Evolutionary conservation across 352 stramenopile species (phyloP).

Genomic region (Globisporangium viniferum): DNA sequence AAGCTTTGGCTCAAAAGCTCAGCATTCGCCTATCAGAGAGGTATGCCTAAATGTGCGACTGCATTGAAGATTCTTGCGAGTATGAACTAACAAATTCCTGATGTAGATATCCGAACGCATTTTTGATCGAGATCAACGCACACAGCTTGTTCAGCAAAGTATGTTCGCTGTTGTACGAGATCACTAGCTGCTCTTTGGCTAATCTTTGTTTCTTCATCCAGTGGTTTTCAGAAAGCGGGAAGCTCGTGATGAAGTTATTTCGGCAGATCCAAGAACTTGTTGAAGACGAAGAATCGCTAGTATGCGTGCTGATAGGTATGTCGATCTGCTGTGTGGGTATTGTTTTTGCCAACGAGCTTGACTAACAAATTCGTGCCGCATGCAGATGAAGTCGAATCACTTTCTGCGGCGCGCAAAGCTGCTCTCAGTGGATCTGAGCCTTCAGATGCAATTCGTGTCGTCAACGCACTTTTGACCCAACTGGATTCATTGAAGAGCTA

Average conservation of each 20-base stretch:
- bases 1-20: slow-evolving; percentile 91
- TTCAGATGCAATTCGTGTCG: slow-evolving; percentile 89
- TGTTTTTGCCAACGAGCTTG: background rate
- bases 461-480: slow-evolving; percentile 91
- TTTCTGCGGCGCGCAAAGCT: slow-evolving; percentile 78
- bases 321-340: background rate
- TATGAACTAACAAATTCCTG: background rate
- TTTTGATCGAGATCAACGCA: slow-evolving; percentile 91
- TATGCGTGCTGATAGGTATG: slow-evolving; percentile 89
- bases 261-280: slow-evolving; percentile 89
- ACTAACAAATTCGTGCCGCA: background rate
- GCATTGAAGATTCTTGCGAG: background rate
- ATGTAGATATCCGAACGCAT: slow-evolving; percentile 53
- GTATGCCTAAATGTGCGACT: slow-evolving; percentile 22
- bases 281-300: slow-evolving; percentile 81
- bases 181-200: background rate
- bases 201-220: slow-evolving; percentile 21
- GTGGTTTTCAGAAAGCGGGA: slow-evolving; percentile 95
- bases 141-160: slow-evolving; percentile 92
- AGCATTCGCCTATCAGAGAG: slow-evolving; percentile 78
- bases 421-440: slow-evolving; percentile 78
- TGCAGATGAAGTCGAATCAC: slow-evolving; percentile 90
- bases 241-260: slow-evolving; percentile 92
- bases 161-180: background rate
- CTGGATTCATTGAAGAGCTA: slow-evolving; percentile 80